Evolutionary conservation across 1,139 yeast species (phyloP), one percentile per base, ranked within the genome.

Genomic region (Candida sanyaensis): DNA sequence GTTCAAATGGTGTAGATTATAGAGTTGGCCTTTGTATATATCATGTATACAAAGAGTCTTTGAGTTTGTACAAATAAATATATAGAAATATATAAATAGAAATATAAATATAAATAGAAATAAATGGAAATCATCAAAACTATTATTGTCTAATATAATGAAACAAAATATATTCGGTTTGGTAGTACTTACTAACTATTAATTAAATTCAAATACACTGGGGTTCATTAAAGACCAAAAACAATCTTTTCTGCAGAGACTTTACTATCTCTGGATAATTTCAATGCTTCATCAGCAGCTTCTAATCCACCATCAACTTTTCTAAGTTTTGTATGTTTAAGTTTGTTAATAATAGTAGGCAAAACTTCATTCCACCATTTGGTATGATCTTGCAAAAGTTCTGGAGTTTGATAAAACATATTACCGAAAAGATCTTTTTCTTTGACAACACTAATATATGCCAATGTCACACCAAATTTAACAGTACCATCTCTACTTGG

Each of bases 181-280:
- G 21, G 3, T 17, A 17, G 21, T 17, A 17, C 21, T 17, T 17
- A 17, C 21, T 2, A 17, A 17, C 21, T 17, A 17, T 17, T 2
- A 17, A 17, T 17, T 3, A 17, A 17, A 17, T 17, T 17, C 21
- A 3, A 17, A 17, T 17, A 17, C 21, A 17, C 21, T 17, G 28
- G 28, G 6, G n/a, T n/a, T 26, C 8, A 13, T 36, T 13, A 46
- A n/a, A 37, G 17, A 24, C 26, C 29, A 31, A 47, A 44, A 6
- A 66, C 71, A 43, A 68, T 52, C 56, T 68, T 68, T 43, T 59
- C 59, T 29, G 59, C 67, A 44, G 60, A 57, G 3, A 65, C 65
- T 54, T 64, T 59, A 47, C 60, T 54, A 11, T 64, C 58, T 36
- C 43, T 54, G 46, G 64, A 59, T 51, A 68, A 58, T n/a, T 54